Evolutionary conservation across 1,284 basidiomycete genomes (phyloP).

Genomic region (Neolentinus lepideus): DNA sequence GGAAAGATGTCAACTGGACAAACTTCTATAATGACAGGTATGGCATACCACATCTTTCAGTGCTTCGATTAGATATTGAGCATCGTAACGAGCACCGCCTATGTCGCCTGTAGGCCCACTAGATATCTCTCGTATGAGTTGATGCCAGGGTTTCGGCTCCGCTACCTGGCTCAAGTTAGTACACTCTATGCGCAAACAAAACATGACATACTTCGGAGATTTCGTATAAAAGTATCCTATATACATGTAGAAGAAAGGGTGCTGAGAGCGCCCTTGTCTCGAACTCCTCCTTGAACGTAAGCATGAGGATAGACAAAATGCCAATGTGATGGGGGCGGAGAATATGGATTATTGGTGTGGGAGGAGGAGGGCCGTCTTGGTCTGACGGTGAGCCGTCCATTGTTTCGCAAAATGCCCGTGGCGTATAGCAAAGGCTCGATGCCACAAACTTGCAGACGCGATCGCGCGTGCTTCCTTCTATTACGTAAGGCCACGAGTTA

Average conservation of each 20-base stretch:
- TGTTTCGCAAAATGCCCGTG: too few species aligned
- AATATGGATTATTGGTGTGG: slow-evolving; percentile 33
- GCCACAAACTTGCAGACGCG: neutral
- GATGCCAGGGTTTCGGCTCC: slow-evolving; percentile 24
- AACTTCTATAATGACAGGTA: neutral
- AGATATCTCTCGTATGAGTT: slow-evolving; percentile 7
- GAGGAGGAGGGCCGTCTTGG: slow-evolving; percentile 28
- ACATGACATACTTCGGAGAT: slow-evolving; percentile 36
- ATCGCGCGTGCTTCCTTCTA: neutral
- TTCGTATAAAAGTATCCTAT: slow-evolving; percentile 56
- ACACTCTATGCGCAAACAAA: slow-evolving; percentile 1
- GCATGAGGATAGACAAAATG: slow-evolving; percentile 51
- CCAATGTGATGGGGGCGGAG: slow-evolving; percentile 69
- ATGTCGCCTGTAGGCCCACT: slow-evolving; percentile 3
- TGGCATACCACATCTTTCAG: neutral
- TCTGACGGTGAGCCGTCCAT: slow-evolving; percentile 21
- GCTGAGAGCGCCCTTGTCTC: slow-evolving; percentile 42
- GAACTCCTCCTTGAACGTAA: slow-evolving; percentile 47
- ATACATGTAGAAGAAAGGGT: slow-evolving; percentile 54
- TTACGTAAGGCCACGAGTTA: neutral
- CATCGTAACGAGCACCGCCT: neutral
- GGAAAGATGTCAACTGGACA: neutral
- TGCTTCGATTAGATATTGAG: slow-evolving; percentile 1
- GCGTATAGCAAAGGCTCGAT: too few species aligned
- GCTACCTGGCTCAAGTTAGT: slow-evolving; percentile 23